Evolutionary conservation across 2,329 filamentous ascomycete genomes (phyloP), one percentile per base, ranked within the genome.

Genomic region (Xylaria sp.): DNA sequence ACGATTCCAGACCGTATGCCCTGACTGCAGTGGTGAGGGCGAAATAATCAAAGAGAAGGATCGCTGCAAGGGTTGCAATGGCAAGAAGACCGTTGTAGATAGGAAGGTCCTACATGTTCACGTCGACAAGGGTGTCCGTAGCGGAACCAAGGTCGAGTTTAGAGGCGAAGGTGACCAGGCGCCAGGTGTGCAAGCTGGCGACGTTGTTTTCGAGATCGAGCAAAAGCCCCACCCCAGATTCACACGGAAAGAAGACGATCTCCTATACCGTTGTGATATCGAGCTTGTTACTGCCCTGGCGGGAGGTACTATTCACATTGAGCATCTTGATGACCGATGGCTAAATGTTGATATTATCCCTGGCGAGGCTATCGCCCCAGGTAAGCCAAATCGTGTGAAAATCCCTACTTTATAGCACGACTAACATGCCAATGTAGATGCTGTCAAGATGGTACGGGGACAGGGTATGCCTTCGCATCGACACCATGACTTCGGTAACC

Each of bases 1-100:
- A 82, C 92, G 95, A 60, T 99, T 99, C 88, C 95, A 99, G 85
- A 98, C 94, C 29, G 93, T 97, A 72, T 99, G 95, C 86, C 91
- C 93, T 27, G 96, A 99, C 81, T 99, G 95, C 78, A 94, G 95
- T 71, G 96, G 96, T 66, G 95, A 99, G 79, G 94, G 95, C 63
- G 95, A 99, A 83, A 93, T 90, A 68, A 94, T 99, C 78, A 92
- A 92, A 75, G 94, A 98, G 70, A 96, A 96, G 84, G 95, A 99
- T 78, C 90, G 92, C 73, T 99, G 95, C 90, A 98, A 97, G 88
- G 85, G 87, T 75, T 99, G 95, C 82, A 87, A 85, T 72, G 95
- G 93, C 76, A 99, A 98, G 89, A 99, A 99, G 88, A 99, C 95
- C 17, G 84, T 95, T 64, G 91, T 98, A 64, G 95, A 99, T 83